A percentile compares a stretch with the other conserved stretches of the same genome.
phyloP scores from a whole-genome alignment of 176 grass and related monocot species.

The Musa beccarii region DNA sequence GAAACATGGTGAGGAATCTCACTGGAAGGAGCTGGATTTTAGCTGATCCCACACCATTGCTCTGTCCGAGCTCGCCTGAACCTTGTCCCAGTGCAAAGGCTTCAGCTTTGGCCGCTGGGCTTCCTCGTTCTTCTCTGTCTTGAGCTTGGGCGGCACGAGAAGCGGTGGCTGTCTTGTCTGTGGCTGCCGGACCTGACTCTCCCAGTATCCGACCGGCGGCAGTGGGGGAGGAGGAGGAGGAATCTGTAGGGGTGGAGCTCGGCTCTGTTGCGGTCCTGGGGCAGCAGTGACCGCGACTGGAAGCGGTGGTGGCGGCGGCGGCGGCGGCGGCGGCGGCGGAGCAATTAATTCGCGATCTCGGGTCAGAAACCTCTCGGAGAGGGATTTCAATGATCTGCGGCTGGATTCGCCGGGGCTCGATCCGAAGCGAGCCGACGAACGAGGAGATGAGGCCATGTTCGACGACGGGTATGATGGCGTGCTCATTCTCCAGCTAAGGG shows the following conservation, averaged over 20 bases:
- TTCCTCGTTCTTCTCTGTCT: conserved; percentile 19
- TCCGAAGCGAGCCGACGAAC: not conserved
- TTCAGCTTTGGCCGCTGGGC: conserved; percentile 42
- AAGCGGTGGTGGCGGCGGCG: not conserved
- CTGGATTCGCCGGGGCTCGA: conserved; percentile 12
- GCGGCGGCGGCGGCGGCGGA: not conserved
- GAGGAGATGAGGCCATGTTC: not conserved
- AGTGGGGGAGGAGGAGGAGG: conserved; percentile 27
- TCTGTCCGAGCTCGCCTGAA: conserved; percentile 50
- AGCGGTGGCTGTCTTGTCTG: conserved; percentile 17
- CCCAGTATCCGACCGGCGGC: conserved; percentile 29
- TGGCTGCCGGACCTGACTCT: conserved; percentile 36
- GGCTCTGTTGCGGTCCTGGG: conserved; percentile 5
- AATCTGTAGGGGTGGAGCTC: conserved; percentile 14
- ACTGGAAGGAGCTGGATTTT: conserved; percentile 67
- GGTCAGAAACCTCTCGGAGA: not conserved
- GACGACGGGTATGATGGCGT: conserved; percentile 14
- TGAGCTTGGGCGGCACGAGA: not conserved
- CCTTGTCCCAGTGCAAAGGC: conserved; percentile 74
- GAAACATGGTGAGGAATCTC: conserved; percentile 10
- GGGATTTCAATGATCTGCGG: not conserved
- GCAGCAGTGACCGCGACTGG: not conserved
- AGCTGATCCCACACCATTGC: conserved; percentile 74
- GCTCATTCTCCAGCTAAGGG: conserved; percentile 7
- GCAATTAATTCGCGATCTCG: not conserved